These are phyloP conservation scores for Apiotrichum porosum DNA, from an alignment of 1,284 basidiomycete species.

Conservation along the genomic window DNA sequence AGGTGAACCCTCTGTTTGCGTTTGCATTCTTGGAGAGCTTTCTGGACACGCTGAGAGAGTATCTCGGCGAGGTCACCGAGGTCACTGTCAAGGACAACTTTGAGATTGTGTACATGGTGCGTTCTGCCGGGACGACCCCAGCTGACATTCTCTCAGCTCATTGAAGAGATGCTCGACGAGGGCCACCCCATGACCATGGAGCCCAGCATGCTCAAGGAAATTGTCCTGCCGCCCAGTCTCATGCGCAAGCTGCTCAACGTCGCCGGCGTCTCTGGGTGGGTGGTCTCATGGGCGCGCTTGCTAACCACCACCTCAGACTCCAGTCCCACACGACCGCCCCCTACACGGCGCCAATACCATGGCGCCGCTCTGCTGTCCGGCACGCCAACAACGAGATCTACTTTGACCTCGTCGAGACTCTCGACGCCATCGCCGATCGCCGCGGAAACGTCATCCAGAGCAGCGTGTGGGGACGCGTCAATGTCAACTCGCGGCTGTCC, in stretches of 20 bases:
- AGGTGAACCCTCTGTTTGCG: constrained; percentile 79
- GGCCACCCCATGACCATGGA: constrained; percentile 94
- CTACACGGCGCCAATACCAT: constrained; percentile 88
- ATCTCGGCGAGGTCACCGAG: constrained; percentile 69
- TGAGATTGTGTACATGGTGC: constrained; percentile 87
- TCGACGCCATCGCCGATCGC: constrained; percentile 79
- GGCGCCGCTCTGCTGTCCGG: constrained; percentile 78
- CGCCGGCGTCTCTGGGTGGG: constrained; percentile 56
- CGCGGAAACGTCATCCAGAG: constrained; percentile 69
- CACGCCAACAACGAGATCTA: constrained; percentile 91
- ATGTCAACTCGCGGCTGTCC: constrained; percentile 70
- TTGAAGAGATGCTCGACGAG: constrained; percentile 92
- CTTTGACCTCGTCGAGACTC: constrained; percentile 81
- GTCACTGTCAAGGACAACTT: constrained; percentile 85
- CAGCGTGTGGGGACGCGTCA: constrained; percentile 72
- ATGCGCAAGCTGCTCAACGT: constrained; percentile 69
- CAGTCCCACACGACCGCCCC: constrained; percentile 56
- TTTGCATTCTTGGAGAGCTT: constrained; percentile 85
- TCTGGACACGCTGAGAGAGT: constrained; percentile 75
- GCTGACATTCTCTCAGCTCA: constrained; percentile 55
- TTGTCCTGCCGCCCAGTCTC: constrained; percentile 80
- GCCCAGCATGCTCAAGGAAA: constrained; percentile 82
- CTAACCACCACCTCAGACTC: constrained; percentile 36
- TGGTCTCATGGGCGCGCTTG: background rate
- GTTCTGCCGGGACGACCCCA: constrained; percentile 12